These are phyloP conservation scores for Sphenostylis stenocarpa DNA, from an alignment of 306 rosid species.

Conservation along the genomic window DNA sequence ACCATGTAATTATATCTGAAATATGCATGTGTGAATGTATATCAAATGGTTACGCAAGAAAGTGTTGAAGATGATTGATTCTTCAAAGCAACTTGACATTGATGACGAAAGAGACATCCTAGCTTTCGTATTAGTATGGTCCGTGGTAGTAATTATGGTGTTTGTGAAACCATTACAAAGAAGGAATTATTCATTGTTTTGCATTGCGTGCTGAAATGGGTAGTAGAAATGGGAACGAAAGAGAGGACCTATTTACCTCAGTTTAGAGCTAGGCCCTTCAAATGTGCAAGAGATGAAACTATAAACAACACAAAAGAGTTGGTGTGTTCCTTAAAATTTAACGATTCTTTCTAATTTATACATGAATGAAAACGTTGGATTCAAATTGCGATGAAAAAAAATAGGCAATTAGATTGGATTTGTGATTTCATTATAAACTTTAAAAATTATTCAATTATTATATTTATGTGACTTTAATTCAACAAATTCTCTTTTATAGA, in stretches of 20 bases:
- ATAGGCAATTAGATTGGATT: too few species aligned
- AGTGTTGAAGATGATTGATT: not conserved
- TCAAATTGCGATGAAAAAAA: too few species aligned
- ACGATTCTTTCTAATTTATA: too few species aligned
- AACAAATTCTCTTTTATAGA: too few species aligned
- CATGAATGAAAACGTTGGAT: too few species aligned
- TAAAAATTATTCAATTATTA: too few species aligned
- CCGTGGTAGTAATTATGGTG: not conserved
- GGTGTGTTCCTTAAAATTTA: too few species aligned
- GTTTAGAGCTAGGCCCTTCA: not conserved
- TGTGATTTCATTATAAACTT: too few species aligned
- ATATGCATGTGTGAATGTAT: not conserved
- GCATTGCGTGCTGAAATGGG: not conserved
- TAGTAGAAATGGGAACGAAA: not conserved
- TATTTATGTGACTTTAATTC: too few species aligned
- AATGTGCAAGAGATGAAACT: too few species aligned
- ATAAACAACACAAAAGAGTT: too few species aligned
- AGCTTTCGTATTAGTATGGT: not conserved
- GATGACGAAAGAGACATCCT: constrained; percentile 21
- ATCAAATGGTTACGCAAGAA: not conserved
- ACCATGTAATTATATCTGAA: constrained; percentile 13
- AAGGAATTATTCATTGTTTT: not conserved
- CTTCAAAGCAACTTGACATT: constrained; percentile 28
- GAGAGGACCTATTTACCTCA: not conserved
- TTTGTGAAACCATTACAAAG: not conserved